Conservation (phyloP, 371 early-diverging fungal genomes). For the Hamiltosporidium tvaerminnensis region DNA sequence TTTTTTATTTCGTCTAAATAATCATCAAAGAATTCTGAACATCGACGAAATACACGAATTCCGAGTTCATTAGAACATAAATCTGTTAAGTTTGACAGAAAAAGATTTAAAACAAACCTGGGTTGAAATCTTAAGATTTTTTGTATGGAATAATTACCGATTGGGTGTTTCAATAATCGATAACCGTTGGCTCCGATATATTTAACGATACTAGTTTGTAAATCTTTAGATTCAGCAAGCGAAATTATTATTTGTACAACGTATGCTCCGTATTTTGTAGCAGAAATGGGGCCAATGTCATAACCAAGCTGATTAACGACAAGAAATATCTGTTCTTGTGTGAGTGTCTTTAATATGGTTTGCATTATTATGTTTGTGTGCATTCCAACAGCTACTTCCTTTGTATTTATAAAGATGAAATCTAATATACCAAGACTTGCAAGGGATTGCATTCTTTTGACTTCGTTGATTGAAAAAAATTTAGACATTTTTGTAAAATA, state of each 20-base stretch:
- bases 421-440: constrained; percentile 8
- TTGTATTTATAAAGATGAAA: constrained; percentile 24
- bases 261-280: constrained; percentile 54
- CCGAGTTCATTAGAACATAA: neutral
- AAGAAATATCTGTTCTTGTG: constrained; percentile 28
- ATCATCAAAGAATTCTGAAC: neutral
- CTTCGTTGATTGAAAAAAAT: constrained; percentile 22
- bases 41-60: neutral
- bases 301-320: constrained; percentile 23
- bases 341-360: constrained; percentile 22
- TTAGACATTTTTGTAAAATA: constrained; percentile 30
- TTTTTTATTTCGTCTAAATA: neutral
- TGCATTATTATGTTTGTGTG: constrained; percentile 50
- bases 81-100: neutral
- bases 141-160: constrained; percentile 53
- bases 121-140: constrained; percentile 29
- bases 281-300: constrained; percentile 45
- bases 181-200: constrained; percentile 36
- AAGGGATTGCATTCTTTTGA: constrained; percentile 12
- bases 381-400: constrained; percentile 45
- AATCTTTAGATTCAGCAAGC: constrained; percentile 8
- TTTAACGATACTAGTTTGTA: constrained; percentile 25
- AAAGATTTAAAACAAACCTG: neutral
- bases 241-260: constrained; percentile 46
- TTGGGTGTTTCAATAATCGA: constrained; percentile 43